Base-by-base conservation (phyloP, 1,139 yeast genomes). In the Debaryomyces fabryi region DNA sequence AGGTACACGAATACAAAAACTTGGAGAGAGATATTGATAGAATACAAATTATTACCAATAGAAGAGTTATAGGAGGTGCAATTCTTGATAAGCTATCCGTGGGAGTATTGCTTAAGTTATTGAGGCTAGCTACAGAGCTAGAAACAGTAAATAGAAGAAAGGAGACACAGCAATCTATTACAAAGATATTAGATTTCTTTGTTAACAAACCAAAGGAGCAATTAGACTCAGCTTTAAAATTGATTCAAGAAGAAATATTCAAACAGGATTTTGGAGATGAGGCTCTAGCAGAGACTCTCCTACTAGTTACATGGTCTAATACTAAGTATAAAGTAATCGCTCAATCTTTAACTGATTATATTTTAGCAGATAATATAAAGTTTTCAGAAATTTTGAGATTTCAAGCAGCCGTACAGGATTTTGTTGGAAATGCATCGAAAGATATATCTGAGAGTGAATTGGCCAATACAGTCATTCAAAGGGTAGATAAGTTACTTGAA, bases 1-100 rank as follows among this genome's bases (percentile, higher is more conserved):
- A 55, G 24, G 64, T 66, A 3, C 80, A 76, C 52, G 77, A 74
- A 52, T 73, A 65, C 56, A 50, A 62, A 45, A 56, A 72, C 49
- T 50, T 61, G 35, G 71, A 74, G 30, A 56, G 58, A 39, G 72
- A 63, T 52, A 52, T 73, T 20, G 67, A 67, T 39, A 54, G 69
- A 25, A 59, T 74, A 4, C 77, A 72, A 48, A 30, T 51, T 23
- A 30, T 64, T 18, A 44, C 58, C 9, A 52, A 52, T 35, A 35
- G 49, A 10, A 39, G 49, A n/a, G n/a, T 58, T 4, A 41, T 57
- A 2, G 39, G 39, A 6, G 35, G 40, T 13, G 37, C 55, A 10
- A 48, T 50, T 4, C 43, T 56, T 2, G 52, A 48, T 2, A 18
- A 49, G 0, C 36, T 57, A 0, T 45, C 59, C 1, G 40, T 54